These are phyloP conservation scores for Petunia hybrid DNA, from an alignment of 305 asterid species.

Conservation along the genomic window DNA sequence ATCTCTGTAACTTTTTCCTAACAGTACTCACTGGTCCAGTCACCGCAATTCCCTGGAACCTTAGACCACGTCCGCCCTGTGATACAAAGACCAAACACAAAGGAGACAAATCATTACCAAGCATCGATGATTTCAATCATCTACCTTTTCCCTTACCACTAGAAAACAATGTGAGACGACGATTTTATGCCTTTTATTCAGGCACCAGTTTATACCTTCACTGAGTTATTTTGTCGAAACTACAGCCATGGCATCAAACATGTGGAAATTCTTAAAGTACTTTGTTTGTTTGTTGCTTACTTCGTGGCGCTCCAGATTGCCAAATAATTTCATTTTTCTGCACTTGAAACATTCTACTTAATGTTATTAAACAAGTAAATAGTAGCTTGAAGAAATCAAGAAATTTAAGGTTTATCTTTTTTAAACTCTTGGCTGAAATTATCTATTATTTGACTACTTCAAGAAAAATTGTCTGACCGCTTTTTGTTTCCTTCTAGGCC, in stretches of 20 bases:
- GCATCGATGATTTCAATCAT: too few species aligned
- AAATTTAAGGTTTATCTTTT: not conserved
- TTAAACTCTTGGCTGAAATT: not conserved
- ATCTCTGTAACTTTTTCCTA: too few species aligned
- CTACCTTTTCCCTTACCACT: not conserved
- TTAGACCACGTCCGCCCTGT: too few species aligned
- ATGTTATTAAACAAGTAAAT: not conserved
- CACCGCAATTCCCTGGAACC: too few species aligned
- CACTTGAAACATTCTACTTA: not conserved
- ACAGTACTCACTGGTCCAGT: too few species aligned
- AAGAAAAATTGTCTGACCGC: not conserved
- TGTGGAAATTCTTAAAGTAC: not conserved
- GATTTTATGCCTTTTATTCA: not conserved
- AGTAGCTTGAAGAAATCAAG: not conserved
- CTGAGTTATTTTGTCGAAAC: not conserved
- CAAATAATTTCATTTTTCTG: not conserved
- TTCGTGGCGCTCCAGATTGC: not conserved
- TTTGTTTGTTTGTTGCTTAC: not conserved
- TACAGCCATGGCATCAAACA: not conserved
- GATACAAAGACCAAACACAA: too few species aligned
- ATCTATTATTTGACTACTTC: not conserved
- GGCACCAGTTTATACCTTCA: not conserved
- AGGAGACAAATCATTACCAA: too few species aligned
- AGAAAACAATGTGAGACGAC: not conserved
- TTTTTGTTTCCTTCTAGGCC: not conserved